Base-by-base conservation (phyloP, 1,284 basidiomycete species). In the Marasmius tenuissimus region DNA sequence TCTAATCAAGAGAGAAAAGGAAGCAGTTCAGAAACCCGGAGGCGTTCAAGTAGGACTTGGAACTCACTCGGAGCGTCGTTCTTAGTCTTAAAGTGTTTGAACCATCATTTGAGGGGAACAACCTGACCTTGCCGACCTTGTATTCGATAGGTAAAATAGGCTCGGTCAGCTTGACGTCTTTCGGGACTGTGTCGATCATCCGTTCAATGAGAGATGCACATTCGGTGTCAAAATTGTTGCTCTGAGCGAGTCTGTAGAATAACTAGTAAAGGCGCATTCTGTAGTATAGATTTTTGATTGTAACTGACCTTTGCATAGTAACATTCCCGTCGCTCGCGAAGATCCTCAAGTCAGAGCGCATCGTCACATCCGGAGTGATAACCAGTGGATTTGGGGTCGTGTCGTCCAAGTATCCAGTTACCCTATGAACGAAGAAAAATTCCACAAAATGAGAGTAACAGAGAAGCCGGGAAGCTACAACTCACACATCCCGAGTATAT, bases 341-440 rank as follows among this genome's bases (percentile, higher is more conserved):
- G 3, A 78, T 71, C 7, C 72, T 71, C 22, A 73, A 63, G 65
- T 80, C 78, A 4, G 78, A 78, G 4, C 67, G 69, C 65, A 74
- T 68, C 3, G 76, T 76, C 51, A 65, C 64, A 62, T 78, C 78
- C 7, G 71, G 51, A n/a, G 66, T 65, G 14, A 72, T 69, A 37
- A 79, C 74, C 18, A 80, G 70, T 16, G 72, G 70, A 51, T 78
- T 75, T 57, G 68, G 65, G 0, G 76, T 78, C 9, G 71, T 69
- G 34, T 72, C 73, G 59, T 73, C 67, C 47, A 80, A 71, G 61
- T 77, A 80, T 53, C 75, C 65, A 1, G 72, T 73, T 7, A 76
- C 73, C 54, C 76, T 78, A 47, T 18, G 22, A 33, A 4, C 38
- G 34, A 8, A 51, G 47, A 42, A 20, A 40, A n/a, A n/a, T 55